Base-by-base conservation (phyloP, 176 grass and related monocot genomes). In the Triticum aestivum region DNA sequence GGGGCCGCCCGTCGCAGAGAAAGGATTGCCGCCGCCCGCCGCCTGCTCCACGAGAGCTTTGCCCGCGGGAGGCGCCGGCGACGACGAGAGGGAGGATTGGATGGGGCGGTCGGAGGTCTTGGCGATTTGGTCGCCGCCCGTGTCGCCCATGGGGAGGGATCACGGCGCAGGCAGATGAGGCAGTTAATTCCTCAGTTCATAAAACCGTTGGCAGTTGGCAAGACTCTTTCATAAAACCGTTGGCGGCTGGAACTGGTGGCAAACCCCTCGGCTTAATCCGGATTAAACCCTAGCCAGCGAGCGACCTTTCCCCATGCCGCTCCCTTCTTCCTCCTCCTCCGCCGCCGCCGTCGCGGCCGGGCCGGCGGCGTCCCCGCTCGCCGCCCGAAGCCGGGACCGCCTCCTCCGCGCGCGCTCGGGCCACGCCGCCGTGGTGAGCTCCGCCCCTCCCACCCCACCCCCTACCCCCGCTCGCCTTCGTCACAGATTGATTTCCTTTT, bases 221-320 rank as follows among this genome's bases (percentile, higher is more conserved):
- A 34, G 65, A 34, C 65, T 62, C 59, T 23, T 38, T 42, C 9
- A 74, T 27, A 47, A 47, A 74, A 74, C 42, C 21, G 6, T 47
- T 75, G 72, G 72, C 72, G 6, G 72, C 23, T 75, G 6, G 24
- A 51, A 75, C 41, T 14, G 51, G 3, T 54, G 45, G 26, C 72
- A 74, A 74, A 49, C 42, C 72, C 42, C 71, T 23, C 72, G 44
- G 47, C 1, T 18, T 75, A 49, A 49, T 13, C 72, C 24, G 7
- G 42, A 89, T 82, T 90, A 89, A 87, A 90, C 91, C 91, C 71
- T 90, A 88, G 81, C 64, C 34, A 51, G 9, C 38, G 23, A 39
- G 38, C 23, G 9, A 45, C 24, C 44, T 37, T 47, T 21, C 34
- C 23, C 9, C 74, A 86, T 89, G 83, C 39, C 79, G 33, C 61